Evolutionary conservation across 768 basidiomycete species (phyloP).

Genomic region (Boletales sp.): DNA sequence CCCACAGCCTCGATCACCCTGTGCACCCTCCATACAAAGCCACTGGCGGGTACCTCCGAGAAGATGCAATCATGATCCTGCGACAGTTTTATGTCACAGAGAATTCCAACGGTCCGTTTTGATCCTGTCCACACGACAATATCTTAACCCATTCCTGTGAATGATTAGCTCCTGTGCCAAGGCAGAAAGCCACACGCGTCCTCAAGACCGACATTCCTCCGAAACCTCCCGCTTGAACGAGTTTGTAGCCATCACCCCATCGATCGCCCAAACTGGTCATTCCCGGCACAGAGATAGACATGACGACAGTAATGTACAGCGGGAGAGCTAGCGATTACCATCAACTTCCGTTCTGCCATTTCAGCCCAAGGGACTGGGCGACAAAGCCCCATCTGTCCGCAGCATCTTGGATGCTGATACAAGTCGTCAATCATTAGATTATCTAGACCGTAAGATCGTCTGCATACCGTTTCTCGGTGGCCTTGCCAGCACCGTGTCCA

Average conservation of each 20-base stretch:
- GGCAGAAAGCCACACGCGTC: conserved; percentile 77
- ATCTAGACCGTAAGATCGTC: no score
- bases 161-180: conserved; percentile 78
- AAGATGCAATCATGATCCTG: conserved; percentile 83
- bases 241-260: no score
- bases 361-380: conserved; percentile 58
- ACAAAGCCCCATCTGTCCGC: conserved; percentile 79
- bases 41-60: conserved; percentile 69
- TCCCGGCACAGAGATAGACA: not conserved
- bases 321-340: not conserved
- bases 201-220: conserved; percentile 74
- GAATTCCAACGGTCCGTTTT: conserved; percentile 77
- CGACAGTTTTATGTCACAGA: conserved; percentile 91
- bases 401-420: conserved; percentile 63
- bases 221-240: conserved; percentile 6
- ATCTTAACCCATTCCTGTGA: not conserved
- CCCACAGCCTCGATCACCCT: conserved; percentile 62
- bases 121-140: no score
- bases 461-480: conserved; percentile 59
- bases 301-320: not conserved
- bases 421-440: not conserved
- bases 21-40: conserved; percentile 73
- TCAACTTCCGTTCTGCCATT: conserved; percentile 27
- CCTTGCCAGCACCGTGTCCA: conserved; percentile 79
- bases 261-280: not conserved